phyloP scores from a whole-genome alignment of 108 stramenopile genomes.

The Nitzschia sp. region DNA sequence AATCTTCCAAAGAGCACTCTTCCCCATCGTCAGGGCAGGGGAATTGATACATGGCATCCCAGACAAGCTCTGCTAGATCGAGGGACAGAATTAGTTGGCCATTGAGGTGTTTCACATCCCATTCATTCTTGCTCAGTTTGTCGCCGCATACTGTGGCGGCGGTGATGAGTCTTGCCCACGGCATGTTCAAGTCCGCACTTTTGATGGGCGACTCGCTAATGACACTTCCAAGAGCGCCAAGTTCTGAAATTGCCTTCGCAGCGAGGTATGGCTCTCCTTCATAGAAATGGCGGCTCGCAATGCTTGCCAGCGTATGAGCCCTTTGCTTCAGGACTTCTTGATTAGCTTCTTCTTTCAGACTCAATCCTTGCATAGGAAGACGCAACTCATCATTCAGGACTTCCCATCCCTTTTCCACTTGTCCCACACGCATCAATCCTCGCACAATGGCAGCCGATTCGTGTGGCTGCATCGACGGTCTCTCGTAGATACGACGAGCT shows the following conservation, averaged over 20 bases:
- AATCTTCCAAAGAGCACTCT: slow-evolving; percentile 17
- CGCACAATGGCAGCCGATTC: slow-evolving; percentile 60
- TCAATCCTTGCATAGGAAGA: slow-evolving; percentile 42
- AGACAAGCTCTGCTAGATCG: slow-evolving; percentile 17
- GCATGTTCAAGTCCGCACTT: slow-evolving; percentile 37
- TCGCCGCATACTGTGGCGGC: slow-evolving; percentile 6
- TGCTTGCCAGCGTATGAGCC: slow-evolving; percentile 43
- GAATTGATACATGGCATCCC: slow-evolving; percentile 8
- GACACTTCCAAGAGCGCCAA: slow-evolving; percentile 37
- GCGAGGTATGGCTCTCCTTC: slow-evolving; percentile 40
- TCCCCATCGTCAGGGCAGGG: slow-evolving; percentile 21
- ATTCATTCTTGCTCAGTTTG: neutral
- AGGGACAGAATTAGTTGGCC: neutral
- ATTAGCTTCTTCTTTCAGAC: neutral
- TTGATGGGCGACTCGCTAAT: slow-evolving; percentile 33
- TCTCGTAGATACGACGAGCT: slow-evolving; percentile 42
- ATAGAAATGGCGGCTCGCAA: slow-evolving; percentile 57
- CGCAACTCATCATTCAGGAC: slow-evolving; percentile 58
- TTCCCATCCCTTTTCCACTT: slow-evolving; percentile 45
- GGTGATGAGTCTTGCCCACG: slow-evolving; percentile 35
- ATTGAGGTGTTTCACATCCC: neutral
- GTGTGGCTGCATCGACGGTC: slow-evolving; percentile 51
- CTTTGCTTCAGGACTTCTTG: slow-evolving; percentile 37
- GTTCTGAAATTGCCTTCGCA: slow-evolving; percentile 15
- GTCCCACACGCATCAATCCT: slow-evolving; percentile 42